These are phyloP conservation scores for Colletotrichum brevisporum DNA, from an alignment of 2,329 filamentous ascomycete species.

Conservation along the genomic window DNA sequence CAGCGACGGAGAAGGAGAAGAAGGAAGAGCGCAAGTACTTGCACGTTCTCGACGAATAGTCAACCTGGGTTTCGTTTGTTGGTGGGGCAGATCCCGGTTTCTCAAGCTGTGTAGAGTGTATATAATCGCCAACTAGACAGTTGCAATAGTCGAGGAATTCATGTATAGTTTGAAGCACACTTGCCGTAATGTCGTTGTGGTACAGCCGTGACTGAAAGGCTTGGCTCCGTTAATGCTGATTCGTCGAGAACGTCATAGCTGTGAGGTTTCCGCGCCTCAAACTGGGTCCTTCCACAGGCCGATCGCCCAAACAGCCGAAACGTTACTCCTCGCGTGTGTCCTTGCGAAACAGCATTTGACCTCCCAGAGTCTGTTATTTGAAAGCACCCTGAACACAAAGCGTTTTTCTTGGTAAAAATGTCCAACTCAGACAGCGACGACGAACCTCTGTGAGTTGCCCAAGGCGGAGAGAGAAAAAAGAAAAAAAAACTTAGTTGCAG, in stretches of 20 bases:
- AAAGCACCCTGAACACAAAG: not conserved
- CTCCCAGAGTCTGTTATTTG: too few relatives aligned
- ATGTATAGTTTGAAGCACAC: conserved; percentile 25
- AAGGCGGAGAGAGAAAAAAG: not conserved
- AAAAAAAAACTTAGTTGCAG: not conserved
- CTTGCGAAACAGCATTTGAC: too few relatives aligned
- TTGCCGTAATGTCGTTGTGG: not conserved
- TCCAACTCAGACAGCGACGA: conserved; percentile 55
- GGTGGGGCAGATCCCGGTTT: conserved; percentile 36
- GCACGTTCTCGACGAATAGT: conserved; percentile 89
- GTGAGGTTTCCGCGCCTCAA: not conserved
- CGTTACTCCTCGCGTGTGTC: too few relatives aligned
- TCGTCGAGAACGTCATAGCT: not conserved
- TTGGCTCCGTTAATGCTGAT: conserved; percentile 3
- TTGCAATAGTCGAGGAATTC: conserved; percentile 38
- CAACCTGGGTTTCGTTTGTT: conserved; percentile 40
- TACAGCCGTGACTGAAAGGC: not conserved
- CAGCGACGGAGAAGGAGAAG: conserved; percentile 94
- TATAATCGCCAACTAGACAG: conserved; percentile 50
- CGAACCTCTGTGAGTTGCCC: conserved; percentile 62
- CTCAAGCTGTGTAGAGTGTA: conserved; percentile 44
- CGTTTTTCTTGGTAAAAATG: conserved; percentile 9
- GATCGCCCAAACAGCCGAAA: too few relatives aligned
- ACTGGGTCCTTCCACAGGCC: too few relatives aligned
- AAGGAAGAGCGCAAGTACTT: conserved; percentile 96